phyloP scores from a whole-genome alignment of 2,329 filamentous ascomycete genomes.

The Thyridium curvatum region DNA sequence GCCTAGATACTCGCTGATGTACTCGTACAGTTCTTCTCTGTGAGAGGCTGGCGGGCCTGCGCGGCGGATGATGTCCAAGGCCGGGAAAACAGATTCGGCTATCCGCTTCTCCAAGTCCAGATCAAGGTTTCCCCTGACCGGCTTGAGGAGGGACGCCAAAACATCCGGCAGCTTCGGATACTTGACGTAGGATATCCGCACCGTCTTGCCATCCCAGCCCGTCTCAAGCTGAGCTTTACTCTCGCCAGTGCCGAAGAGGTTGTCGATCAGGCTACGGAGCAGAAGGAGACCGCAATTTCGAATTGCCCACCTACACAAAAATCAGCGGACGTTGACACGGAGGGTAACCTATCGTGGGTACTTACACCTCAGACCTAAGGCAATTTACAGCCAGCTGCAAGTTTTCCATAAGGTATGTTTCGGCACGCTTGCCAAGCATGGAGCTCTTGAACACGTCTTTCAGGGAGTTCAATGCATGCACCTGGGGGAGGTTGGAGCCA shows the following conservation, averaged over 20 bases:
- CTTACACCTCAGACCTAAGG: conserved; percentile 70
- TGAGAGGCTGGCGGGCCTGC: conserved; percentile 57
- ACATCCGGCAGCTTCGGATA: conserved; percentile 60
- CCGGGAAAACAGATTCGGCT: conserved; percentile 73
- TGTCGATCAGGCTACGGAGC: conserved; percentile 77
- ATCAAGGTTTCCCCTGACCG: conserved; percentile 33
- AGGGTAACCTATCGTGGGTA: conserved; percentile 3
- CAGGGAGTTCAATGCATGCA: conserved; percentile 90
- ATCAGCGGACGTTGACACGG: background rate
- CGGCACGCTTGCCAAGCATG: conserved; percentile 64
- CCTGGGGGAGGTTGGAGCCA: conserved; percentile 71
- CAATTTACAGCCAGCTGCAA: conserved; percentile 75
- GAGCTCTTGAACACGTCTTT: conserved; percentile 89
- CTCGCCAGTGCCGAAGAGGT: conserved; percentile 69
- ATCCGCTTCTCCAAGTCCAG: conserved; percentile 24
- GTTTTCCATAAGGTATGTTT: conserved; percentile 65
- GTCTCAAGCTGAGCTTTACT: conserved; percentile 56
- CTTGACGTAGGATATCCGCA: conserved; percentile 63
- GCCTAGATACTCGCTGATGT: conserved; percentile 56
- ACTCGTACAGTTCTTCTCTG: conserved; percentile 46
- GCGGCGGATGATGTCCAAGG: conserved; percentile 72
- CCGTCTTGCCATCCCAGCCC: conserved; percentile 58
- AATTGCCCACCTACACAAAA: conserved; percentile 68
- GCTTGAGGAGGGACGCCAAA: conserved; percentile 55
- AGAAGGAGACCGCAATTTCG: conserved; percentile 90